Conservation (phyloP, 345 rosid genomes). For the Arabidopsis arenosa region DNA sequence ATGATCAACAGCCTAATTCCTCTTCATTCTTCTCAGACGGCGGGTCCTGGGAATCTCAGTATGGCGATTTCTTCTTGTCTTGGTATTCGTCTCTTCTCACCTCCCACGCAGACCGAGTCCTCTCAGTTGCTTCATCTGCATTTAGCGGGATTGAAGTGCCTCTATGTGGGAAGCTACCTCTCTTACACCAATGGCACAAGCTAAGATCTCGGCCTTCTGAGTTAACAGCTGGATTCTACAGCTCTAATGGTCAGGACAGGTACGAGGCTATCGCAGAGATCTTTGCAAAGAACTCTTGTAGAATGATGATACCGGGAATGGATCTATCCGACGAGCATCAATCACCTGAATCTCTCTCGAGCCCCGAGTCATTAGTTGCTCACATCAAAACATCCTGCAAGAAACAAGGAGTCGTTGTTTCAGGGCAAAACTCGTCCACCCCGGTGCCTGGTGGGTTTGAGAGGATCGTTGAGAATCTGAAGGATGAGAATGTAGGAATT, state of each 20-base stretch:
- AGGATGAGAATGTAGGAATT: constrained; percentile 47
- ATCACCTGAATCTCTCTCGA: constrained; percentile 54
- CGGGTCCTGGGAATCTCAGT: constrained; percentile 87
- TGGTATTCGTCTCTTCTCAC: constrained; percentile 82
- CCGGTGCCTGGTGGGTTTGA: constrained; percentile 58
- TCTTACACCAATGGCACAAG: constrained; percentile 73
- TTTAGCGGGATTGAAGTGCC: constrained; percentile 52
- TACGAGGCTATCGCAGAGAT: constrained; percentile 63
- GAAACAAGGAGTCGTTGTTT: constrained; percentile 62
- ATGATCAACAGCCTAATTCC: constrained; percentile 56
- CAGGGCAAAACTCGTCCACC: constrained; percentile 71
- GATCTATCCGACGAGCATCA: constrained; percentile 72
- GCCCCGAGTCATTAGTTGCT: constrained; percentile 67
- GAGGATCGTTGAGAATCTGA: constrained; percentile 65
- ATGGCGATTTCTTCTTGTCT: constrained; percentile 84
- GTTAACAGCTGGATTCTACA: constrained; percentile 80
- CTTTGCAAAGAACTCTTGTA: constrained; percentile 80
- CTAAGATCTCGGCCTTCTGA: constrained; percentile 75
- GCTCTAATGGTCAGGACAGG: constrained; percentile 64
- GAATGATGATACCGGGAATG: constrained; percentile 85
- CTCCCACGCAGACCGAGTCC: constrained; percentile 73
- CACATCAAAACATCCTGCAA: constrained; percentile 68
- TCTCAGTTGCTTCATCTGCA: constrained; percentile 63
- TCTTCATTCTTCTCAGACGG: constrained; percentile 74
- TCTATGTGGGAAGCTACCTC: constrained; percentile 69